phyloP scores from a whole-genome alignment of 1,284 basidiomycete species.

The Somion occarium region DNA sequence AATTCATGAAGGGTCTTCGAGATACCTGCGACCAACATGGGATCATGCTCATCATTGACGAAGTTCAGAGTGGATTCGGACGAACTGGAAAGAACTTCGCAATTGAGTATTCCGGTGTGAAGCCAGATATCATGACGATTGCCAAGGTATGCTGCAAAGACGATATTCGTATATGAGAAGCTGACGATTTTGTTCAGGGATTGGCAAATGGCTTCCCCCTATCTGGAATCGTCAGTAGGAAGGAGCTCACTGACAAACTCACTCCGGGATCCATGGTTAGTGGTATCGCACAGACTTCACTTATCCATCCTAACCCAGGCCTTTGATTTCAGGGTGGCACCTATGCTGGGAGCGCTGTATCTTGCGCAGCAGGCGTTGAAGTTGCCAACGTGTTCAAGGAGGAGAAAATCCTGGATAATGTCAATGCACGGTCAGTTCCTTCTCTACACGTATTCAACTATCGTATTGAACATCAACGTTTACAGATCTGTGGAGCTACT shows the following conservation, averaged over 20 bases:
- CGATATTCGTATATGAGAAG: not conserved
- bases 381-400: conserved; percentile 75
- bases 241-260: conserved; percentile 79
- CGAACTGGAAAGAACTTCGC: conserved; percentile 87
- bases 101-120: conserved; percentile 74
- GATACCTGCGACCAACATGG: conserved; percentile 84
- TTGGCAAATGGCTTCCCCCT: conserved; percentile 94
- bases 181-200: conserved; percentile 45
- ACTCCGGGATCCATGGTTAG: conserved; percentile 76
- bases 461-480: not conserved
- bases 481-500: conserved; percentile 72
- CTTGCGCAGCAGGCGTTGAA: conserved; percentile 85
- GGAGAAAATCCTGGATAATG: conserved; percentile 79
- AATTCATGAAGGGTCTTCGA: conserved; percentile 78
- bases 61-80: conserved; percentile 90
- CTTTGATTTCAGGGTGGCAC: conserved; percentile 67
- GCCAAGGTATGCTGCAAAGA: conserved; percentile 60
- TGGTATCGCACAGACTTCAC: not conserved
- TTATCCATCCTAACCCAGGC: not conserved
- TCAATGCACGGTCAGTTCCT: conserved; percentile 53
- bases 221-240: conserved; percentile 79
- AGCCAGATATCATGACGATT: conserved; percentile 85
- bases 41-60: conserved; percentile 81
- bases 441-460: not conserved
- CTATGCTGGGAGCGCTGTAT: conserved; percentile 86